Conservation (phyloP, 2,329 filamentous ascomycete genomes). For the Penicillium sp. region DNA sequence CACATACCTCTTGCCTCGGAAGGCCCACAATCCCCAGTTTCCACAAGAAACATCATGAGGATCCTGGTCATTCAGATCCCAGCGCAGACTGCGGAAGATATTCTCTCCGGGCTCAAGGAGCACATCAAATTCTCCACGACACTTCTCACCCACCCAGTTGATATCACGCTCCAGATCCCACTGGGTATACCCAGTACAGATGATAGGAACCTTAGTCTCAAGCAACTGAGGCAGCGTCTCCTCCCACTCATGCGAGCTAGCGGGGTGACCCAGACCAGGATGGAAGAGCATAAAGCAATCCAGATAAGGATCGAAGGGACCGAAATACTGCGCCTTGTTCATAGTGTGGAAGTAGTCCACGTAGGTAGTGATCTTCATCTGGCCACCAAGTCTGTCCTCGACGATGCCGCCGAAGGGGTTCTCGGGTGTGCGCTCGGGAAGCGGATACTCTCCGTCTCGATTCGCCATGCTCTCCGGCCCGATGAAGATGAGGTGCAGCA, state of each 20-base stretch:
- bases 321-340: constrained; percentile 85
- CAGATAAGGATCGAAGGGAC: constrained; percentile 96
- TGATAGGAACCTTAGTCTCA: constrained; percentile 92
- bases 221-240: constrained; percentile 85
- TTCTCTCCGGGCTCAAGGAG: constrained; percentile 93
- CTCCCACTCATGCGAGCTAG: constrained; percentile 89
- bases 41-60: constrained; percentile 91
- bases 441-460: constrained; percentile 86
- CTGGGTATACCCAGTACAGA: constrained; percentile 94
- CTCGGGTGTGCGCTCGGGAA: constrained; percentile 76
- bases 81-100: constrained; percentile 84
- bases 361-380: constrained; percentile 95
- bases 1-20: constrained; percentile 89
- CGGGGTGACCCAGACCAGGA: constrained; percentile 90
- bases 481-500: constrained; percentile 89
- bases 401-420: constrained; percentile 95
- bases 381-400: constrained; percentile 82
- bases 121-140: constrained; percentile 86
- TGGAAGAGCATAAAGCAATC: constrained; percentile 98
- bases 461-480: constrained; percentile 95
- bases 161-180: constrained; percentile 93
- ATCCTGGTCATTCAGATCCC: constrained; percentile 95
- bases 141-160: constrained; percentile 82
- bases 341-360: constrained; percentile 98
- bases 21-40: constrained; percentile 97